Conservation (phyloP, 2,329 filamentous ascomycete species). For the Diaporthe velutina region DNA sequence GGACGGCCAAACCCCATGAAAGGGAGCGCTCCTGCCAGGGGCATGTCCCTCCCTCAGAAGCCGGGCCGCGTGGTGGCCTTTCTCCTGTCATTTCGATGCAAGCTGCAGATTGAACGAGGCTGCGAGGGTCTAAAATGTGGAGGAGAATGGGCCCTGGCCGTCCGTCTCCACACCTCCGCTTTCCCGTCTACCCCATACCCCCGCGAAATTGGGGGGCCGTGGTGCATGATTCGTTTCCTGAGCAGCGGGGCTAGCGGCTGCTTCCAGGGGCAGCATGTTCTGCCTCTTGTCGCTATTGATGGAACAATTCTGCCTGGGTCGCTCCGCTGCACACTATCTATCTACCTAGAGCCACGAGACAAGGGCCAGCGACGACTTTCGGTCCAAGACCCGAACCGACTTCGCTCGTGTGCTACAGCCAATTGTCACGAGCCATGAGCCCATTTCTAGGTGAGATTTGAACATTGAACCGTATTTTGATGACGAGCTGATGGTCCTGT, state of each 20-base stretch:
- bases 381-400: background rate
- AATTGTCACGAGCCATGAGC: background rate
- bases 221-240: constrained; percentile 18
- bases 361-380: constrained; percentile 2
- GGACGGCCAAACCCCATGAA: constrained; percentile 34
- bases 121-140: constrained; percentile 16
- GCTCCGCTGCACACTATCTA: background rate
- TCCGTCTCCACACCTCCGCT: constrained; percentile 11
- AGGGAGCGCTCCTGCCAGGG: background rate
- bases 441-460: background rate
- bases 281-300: constrained; percentile 31
- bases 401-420: background rate
- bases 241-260: background rate
- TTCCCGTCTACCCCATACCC: constrained; percentile 9
- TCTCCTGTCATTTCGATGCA: constrained; percentile 29
- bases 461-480: background rate
- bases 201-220: background rate
- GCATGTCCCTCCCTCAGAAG: background rate
- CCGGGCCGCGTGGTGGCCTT: background rate
- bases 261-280: background rate
- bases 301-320: constrained; percentile 35
- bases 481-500: background rate
- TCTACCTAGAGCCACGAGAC: background rate
- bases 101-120: constrained; percentile 13
- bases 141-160: background rate